phyloP scores from a whole-genome alignment of 768 basidiomycete genomes.

The Mrakia frigida region DNA sequence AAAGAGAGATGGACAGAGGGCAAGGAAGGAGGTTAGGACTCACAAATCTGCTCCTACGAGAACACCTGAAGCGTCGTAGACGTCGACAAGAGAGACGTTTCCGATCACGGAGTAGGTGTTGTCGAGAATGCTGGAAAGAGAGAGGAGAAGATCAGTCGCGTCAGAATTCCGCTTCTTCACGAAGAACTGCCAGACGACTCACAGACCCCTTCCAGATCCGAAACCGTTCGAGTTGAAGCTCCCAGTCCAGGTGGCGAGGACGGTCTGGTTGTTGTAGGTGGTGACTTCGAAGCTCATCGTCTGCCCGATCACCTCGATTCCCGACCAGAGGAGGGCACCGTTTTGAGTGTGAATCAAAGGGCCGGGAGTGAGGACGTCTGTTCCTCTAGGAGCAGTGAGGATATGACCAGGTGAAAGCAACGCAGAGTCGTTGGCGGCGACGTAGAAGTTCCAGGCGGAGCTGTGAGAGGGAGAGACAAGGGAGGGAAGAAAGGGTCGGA shows the following conservation, averaged over 20 bases:
- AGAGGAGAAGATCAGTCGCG: background rate
- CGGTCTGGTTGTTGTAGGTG: background rate
- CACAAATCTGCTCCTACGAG: background rate
- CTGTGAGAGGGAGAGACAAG: background rate
- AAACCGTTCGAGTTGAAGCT: background rate
- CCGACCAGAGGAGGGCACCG: background rate
- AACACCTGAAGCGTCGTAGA: background rate
- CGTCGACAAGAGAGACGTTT: constrained; percentile 24
- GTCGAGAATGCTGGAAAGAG: constrained; percentile 31
- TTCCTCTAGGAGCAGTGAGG: background rate
- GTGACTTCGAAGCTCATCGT: constrained; percentile 3
- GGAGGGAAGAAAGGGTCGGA: background rate
- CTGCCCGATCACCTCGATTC: background rate
- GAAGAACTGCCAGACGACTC: background rate
- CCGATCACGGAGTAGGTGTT: constrained; percentile 27
- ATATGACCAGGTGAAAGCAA: background rate
- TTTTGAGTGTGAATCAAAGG: background rate
- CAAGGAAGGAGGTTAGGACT: constrained; percentile 37
- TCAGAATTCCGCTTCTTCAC: background rate
- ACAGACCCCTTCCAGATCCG: background rate
- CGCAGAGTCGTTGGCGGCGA: background rate
- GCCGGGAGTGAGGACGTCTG: background rate
- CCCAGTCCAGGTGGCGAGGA: constrained; percentile 9
- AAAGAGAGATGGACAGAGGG: background rate
- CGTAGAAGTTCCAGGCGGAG: constrained; percentile 7